Evolutionary conservation across 352 stramenopile genomes (phyloP), one percentile per base, ranked within the genome.

Genomic region (Pythium plurisporium): DNA sequence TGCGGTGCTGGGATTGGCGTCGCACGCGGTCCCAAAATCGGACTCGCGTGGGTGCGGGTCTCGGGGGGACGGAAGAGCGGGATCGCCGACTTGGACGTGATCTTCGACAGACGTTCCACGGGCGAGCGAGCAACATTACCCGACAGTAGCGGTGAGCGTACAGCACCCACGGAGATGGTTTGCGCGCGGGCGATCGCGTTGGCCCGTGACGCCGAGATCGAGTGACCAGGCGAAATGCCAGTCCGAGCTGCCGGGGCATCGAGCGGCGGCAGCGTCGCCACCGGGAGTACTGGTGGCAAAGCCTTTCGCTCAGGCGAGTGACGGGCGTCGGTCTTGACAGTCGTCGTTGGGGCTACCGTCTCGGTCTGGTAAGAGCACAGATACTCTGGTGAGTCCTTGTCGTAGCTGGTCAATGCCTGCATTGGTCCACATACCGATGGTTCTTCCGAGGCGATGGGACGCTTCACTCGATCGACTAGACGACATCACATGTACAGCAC

Each of bases 61-160:
- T 63, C 29, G 34, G 45, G 55, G n/a, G 61, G 54, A 17, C 61
- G 61, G 25, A 64, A 69, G 2, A 69, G 30, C 29, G 62, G 62
- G 29, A 69, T 60, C 17, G 30, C 20, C 23, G 55, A 41, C 62
- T 65, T 69, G 10, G 74, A 82, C 30, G 76, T 76, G 31, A 88
- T 90, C 68, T 88, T 87, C 0, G 72, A 65, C 17, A 90, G 69
- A 20, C 80, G 73, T 55, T 89, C 79, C 1, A 81, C 66, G 23
- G 29, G 42, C 33, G 22, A 67, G 31, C 48, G 49, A 36, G n/a
- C 53, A 30, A 7, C 31, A n/a, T 9, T 40, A 8, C 74, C 67
- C 19, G 76, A 67, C 19, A 86, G 56, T 19, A 82, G 70, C 25
- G 73, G 61, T 15, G 73, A 73, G 2, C 70, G 72, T 19, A 67